These are phyloP conservation scores for Lupinus albus DNA, from an alignment of 306 rosid species.

Conservation along the genomic window DNA sequence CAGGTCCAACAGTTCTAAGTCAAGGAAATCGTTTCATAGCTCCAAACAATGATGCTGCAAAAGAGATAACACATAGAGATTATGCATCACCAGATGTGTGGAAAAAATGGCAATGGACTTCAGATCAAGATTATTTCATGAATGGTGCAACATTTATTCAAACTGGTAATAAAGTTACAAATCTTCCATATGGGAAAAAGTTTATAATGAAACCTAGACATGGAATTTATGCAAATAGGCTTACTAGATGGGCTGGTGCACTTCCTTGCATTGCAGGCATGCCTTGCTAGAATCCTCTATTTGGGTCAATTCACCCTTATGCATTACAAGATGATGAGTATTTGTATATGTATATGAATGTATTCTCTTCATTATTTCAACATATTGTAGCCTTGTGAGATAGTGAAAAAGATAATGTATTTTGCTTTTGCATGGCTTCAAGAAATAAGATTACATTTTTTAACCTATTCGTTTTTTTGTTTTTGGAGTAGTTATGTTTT, in stretches of 20 bases:
- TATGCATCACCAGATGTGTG: slow-evolving; percentile 39
- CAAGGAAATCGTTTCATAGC: slow-evolving; percentile 73
- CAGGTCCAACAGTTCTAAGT: slow-evolving; percentile 62
- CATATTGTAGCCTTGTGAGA: background rate
- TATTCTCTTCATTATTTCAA: background rate
- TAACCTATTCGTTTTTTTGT: background rate
- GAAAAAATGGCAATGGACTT: slow-evolving; percentile 64
- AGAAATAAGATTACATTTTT: background rate
- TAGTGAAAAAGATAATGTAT: background rate
- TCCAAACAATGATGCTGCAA: slow-evolving; percentile 47
- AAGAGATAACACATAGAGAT: slow-evolving; percentile 55
- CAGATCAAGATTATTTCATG: slow-evolving; percentile 56
- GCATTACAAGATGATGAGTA: background rate
- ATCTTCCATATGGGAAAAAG: background rate
- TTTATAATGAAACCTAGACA: slow-evolving; percentile 56
- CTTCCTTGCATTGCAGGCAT: slow-evolving; percentile 41
- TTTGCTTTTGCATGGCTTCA: background rate
- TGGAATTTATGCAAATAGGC: slow-evolving; percentile 48
- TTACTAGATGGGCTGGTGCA: slow-evolving; percentile 53
- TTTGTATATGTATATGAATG: background rate
- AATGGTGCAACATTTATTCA: slow-evolving; percentile 58
- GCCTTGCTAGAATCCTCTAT: slow-evolving; percentile 25
- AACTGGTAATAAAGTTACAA: slow-evolving; percentile 43
- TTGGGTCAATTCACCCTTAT: background rate
- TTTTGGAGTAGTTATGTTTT: background rate